Evolutionary conservation across 2,329 filamentous ascomycete genomes (phyloP), one percentile per base, ranked within the genome.

Genomic region (Trichoderma sp.): DNA sequence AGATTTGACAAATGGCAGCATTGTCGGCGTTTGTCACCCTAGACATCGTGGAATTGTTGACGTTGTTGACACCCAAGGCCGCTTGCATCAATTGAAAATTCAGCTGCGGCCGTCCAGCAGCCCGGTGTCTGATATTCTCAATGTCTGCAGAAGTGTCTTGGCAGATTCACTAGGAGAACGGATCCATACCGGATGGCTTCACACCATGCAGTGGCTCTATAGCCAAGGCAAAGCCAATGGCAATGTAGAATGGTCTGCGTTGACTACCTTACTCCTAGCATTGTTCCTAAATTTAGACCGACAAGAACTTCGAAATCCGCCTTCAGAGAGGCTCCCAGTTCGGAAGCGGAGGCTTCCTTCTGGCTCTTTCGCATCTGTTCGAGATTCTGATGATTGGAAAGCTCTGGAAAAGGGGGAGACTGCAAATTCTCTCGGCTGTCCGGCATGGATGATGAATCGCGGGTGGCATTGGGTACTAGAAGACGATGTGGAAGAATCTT

Each of bases 391-490:
- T 55, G 77, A 85, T 64, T 88, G 85, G 84, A 83, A 81, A 61
- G 76, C 79, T 0, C 80, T 88, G 76, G 83, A 84, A 65, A 72
- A 74, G 14, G 78, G 81, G 19, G 84, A 87, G 72, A 80, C 81
- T 13, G 79, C 81, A 3, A 86, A 84, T 66, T 83, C 86, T 2
- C 76, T 83, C 4, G 82, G 82, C 1, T 85, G 81, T 70, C 84
- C 88, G 0, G 69, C 81, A 4, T 90, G 88, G 88, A 82, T 90
- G 81, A 85, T 88, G 72, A 88, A 83, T 70, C 81, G 83, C 65
- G 86, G 88, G 2, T 95, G 92, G 92, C 84, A 88, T 49, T 94
- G 92, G 92, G 84, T 91, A 53, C 79, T 89, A 64, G 88, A 91
- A 68, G 83, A 87, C 70, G 84, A 86, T 47, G 78, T 70, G 1